Base-by-base conservation (phyloP, 2,329 filamentous ascomycete genomes). In the Dactylellina sp. region DNA sequence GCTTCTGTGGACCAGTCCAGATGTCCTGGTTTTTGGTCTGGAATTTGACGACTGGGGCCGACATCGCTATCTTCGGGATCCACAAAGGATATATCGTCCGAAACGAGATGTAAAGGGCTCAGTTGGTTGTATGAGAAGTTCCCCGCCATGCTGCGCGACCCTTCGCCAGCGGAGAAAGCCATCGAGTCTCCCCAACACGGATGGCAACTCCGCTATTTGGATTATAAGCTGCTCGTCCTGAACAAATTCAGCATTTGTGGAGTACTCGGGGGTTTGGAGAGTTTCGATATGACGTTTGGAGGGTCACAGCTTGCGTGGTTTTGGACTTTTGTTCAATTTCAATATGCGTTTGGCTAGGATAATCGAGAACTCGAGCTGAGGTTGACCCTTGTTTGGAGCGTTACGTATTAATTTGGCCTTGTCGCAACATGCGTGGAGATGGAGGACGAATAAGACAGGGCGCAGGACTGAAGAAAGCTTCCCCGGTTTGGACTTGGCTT, bases 1-100 rank as follows among this genome's bases (percentile, higher is more conserved):
- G 92, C 93, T 81, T 97, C 94, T 52, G 90, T 86, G 80, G 96
- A 91, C 94, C 94, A 98, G 81, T 98, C 94, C 60, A 72, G 22
- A 53, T 59, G 37, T 25, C 68, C 68, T 7, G 68, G 52, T 55
- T 72, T 72, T 32, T 53, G 50, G 18, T 60, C 68, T 28, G 62
- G 39, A 16, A 63, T 46, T 12, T 60, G 37, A 14, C 59, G 68
- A 50, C 60, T 65, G 6, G 68, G 46, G 7, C 68, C 60, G 11
- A 53, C 49, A 28, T 65, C 68, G 1, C 25, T 55, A 3, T 56
- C 49, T 22, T 64, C 59, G 46, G 32, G 24, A 46, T 68, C 62
- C 18, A 46, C 39, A 32, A 71, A 53, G 5, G 46, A 12, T 42
- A 20, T 22, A 24, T 65, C 52, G 35, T 47, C 57, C 7, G 60